Evolutionary conservation across 306 rosid species (phyloP), one percentile per base, ranked within the genome.

Genomic region (Acacia confusa): DNA sequence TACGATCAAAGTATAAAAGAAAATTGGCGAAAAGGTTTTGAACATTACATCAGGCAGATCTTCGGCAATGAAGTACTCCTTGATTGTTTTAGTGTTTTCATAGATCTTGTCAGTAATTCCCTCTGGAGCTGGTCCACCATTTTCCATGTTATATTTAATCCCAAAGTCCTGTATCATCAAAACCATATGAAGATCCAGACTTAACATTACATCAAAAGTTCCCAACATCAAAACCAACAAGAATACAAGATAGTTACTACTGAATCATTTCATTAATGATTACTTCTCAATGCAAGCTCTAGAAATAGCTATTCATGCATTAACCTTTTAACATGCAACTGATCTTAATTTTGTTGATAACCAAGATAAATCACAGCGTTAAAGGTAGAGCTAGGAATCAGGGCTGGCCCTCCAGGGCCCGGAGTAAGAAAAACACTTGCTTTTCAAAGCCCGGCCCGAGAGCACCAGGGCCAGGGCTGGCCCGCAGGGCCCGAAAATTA

Each of bases 61-160:
- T 84, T 78, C 86, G 12, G 97, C 88, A 78, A 83, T 91, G 13
- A 96, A 83, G 87, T 92, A 93, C 84, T 96, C 99, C 86, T 85
- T 91, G 75, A 96, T 93, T 74, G 92, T 91, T 79, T 85, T 92
- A 7, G 99, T 96, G 87, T 86, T 80, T 83, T 93, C 94, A 47
- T 90, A 96, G 76, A 96, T 96, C 87, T 91, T 89, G 81, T 96
- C 72, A 61, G 99, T 96, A 79, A 93, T 85, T n/a, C 91, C 91
- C 89, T 96, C 99, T 0, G 98, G 99, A 80, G 99, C 97, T 72
- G 99, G 99, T 75, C 99, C 99, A 77, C 99, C 99, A 78, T 96
- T 96, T 87, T 88, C 99, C 99, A 96, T 96, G 87, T 96, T 96
- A 89, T 93, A 96, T 75, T 96, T 96, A 71, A 96, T 90, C 63